Conservation (phyloP, 257 asterid genomes). For the Lavandula angustifolia region DNA sequence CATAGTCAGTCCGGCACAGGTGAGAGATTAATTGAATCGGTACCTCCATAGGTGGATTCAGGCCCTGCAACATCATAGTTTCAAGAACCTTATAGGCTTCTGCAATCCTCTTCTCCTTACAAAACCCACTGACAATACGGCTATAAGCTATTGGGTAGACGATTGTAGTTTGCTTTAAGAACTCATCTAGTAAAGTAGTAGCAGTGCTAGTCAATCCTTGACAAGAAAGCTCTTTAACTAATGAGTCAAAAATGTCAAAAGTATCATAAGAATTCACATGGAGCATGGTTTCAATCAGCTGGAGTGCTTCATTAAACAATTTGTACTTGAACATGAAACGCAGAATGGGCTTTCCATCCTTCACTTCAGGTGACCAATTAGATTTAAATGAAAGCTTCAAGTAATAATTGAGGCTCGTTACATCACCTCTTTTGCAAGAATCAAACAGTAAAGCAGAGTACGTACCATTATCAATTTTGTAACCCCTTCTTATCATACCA, state of each 20-base stretch:
- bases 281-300: conserved; percentile 51
- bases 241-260: conserved; percentile 31
- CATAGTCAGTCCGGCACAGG: conserved; percentile 49
- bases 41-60: conserved; percentile 50
- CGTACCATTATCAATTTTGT: conserved; percentile 46
- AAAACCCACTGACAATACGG: conserved; percentile 50
- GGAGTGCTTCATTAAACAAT: conserved; percentile 55
- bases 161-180: conserved; percentile 33
- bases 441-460: conserved; percentile 50
- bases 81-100: conserved; percentile 53
- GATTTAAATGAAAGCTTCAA: conserved; percentile 46
- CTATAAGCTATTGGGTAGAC: conserved; percentile 41
- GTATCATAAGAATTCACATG: conserved; percentile 31
- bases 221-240: conserved; percentile 55
- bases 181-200: conserved; percentile 47
- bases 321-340: conserved; percentile 49
- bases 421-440: conserved; percentile 57
- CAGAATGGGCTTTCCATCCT: conserved; percentile 54
- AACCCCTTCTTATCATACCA: conserved; percentile 55
- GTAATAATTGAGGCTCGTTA: conserved; percentile 46
- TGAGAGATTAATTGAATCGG: conserved; percentile 47
- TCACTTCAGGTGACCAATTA: conserved; percentile 66
- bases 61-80: conserved; percentile 46
- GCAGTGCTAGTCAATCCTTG: conserved; percentile 52
- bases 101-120: conserved; percentile 52